phyloP scores from a whole-genome alignment of 2,329 filamentous ascomycete genomes.

The Cladosporium sp. region DNA sequence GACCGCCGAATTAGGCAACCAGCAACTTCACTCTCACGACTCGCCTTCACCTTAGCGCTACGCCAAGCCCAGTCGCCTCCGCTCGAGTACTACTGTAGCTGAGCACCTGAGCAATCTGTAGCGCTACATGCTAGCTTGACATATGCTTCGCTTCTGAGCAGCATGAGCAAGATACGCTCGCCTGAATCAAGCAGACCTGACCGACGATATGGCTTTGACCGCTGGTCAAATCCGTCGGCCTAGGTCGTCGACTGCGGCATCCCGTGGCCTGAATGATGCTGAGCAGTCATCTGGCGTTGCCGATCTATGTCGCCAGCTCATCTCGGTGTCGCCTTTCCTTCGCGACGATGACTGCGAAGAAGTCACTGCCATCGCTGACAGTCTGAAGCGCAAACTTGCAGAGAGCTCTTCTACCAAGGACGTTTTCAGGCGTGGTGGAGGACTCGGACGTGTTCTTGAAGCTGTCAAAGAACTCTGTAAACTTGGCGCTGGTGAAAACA shows the following conservation, averaged over 20 bases:
- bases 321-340: conserved; percentile 2
- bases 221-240: conserved; percentile 27
- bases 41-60: conserved; percentile 3
- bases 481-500: neutral
- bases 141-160: conserved; percentile 18
- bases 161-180: conserved; percentile 24
- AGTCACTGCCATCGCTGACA: neutral
- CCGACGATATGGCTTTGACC: conserved; percentile 30
- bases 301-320: conserved; percentile 27
- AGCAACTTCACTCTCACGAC: conserved; percentile 5
- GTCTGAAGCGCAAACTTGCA: conserved; percentile 5
- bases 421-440: conserved; percentile 34
- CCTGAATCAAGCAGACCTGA: conserved; percentile 17
- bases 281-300: conserved; percentile 30
- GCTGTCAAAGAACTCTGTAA: conserved; percentile 19
- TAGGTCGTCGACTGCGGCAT: conserved; percentile 27
- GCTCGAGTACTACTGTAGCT: conserved; percentile 10
- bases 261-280: conserved; percentile 30
- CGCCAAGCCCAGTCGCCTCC: conserved; percentile 12
- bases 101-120: conserved; percentile 15
- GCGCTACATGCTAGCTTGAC: neutral
- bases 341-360: conserved; percentile 11
- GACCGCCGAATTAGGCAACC: conserved; percentile 10
- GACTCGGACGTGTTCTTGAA: conserved; percentile 17
- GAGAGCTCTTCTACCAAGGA: conserved; percentile 26